phyloP scores from a whole-genome alignment of 345 rosid genomes.

The Corymbia maculata region DNA sequence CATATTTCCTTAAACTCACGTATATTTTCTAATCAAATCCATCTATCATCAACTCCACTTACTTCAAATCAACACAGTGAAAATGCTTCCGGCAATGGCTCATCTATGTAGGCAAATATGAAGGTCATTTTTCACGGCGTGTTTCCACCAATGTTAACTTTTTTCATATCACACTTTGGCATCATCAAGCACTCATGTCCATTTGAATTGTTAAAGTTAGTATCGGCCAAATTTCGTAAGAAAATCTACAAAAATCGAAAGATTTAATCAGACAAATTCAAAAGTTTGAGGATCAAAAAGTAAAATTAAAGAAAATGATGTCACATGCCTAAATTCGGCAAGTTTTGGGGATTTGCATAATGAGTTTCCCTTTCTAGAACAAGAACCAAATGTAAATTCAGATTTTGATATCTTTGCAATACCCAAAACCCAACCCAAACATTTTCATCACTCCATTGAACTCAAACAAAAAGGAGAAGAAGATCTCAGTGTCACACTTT shows the following conservation, averaged over 20 bases:
- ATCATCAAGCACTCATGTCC: too few species aligned
- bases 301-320: too few species aligned
- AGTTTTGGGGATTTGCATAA: background rate
- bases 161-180: background rate
- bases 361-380: background rate
- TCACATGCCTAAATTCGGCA: background rate
- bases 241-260: too few species aligned
- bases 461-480: background rate
- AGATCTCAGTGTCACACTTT: too few species aligned
- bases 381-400: background rate
- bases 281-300: background rate
- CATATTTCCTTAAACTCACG: background rate
- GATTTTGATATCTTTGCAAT: background rate
- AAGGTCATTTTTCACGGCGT: background rate
- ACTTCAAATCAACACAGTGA: too few species aligned
- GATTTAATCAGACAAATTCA: background rate
- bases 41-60: too few species aligned
- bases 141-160: background rate
- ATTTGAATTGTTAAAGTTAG: background rate
- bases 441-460: background rate
- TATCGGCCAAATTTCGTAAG: rapidly evolving
- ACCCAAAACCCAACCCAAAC: background rate
- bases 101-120: background rate
- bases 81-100: background rate
- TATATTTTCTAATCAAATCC: background rate